Evolutionary conservation across 345 rosid species (phyloP).

Genomic region (Cardiospermum halicacabum): DNA sequence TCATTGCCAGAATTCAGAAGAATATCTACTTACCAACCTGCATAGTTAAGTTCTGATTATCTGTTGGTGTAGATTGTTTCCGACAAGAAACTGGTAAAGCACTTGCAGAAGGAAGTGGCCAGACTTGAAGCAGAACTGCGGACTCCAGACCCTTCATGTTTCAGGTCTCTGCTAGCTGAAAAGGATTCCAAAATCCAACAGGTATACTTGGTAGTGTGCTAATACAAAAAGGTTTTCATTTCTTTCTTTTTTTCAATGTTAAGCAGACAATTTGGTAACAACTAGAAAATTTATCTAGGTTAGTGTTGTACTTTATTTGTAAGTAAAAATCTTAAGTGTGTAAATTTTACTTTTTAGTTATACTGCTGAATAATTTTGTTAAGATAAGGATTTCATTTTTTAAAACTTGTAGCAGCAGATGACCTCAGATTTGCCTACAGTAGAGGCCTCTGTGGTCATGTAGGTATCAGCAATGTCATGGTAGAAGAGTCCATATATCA

Average conservation of each 20-base stretch:
- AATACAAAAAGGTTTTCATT: not conserved
- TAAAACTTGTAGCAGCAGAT: not conserved
- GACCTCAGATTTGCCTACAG: not conserved
- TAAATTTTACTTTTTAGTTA: not conserved
- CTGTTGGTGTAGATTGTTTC: conserved; percentile 58
- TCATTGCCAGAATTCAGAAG: not conserved
- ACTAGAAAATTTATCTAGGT: not conserved
- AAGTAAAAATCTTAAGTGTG: not conserved
- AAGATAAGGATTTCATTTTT: not conserved
- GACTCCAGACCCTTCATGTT: conserved; percentile 65
- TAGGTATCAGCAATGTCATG: not conserved
- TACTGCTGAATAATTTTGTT: not conserved
- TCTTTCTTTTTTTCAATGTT: not conserved
- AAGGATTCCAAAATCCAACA: conserved; percentile 71
- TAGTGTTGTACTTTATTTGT: no score
- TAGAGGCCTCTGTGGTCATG: not conserved
- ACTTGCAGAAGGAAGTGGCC: conserved; percentile 85
- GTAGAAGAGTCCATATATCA: not conserved
- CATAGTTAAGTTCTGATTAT: conserved; percentile 1
- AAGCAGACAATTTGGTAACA: not conserved
- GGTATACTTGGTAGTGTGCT: conserved; percentile 34
- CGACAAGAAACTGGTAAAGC: conserved; percentile 70
- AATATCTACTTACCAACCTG: not conserved
- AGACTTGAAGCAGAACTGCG: conserved; percentile 87
- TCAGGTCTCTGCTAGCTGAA: conserved; percentile 54